phyloP scores from a whole-genome alignment of 768 basidiomycete species.

The Boletus edulis region DNA sequence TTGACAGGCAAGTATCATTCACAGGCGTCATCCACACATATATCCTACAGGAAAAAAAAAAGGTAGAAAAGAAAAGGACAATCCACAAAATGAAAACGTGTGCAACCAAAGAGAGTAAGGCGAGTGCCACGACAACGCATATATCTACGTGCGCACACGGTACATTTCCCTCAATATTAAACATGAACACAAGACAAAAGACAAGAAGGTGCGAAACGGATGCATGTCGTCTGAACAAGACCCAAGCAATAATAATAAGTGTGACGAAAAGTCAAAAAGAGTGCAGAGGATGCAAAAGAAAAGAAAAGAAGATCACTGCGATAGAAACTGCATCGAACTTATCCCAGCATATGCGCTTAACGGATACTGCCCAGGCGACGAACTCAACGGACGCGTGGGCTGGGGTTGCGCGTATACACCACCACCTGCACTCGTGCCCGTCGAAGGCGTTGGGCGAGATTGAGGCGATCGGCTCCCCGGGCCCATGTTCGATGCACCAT shows the following conservation, averaged over 20 bases:
- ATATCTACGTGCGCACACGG: neutral
- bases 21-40: neutral
- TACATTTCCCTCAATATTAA: neutral
- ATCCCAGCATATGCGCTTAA: slow-evolving; percentile 17
- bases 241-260: slow-evolving; percentile 24
- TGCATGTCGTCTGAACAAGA: slow-evolving; percentile 5
- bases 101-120: too few species aligned
- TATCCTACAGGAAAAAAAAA: neutral
- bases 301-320: slow-evolving; percentile 2
- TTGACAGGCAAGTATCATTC: neutral
- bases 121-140: neutral
- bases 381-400: slow-evolving; percentile 17
- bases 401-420: slow-evolving; percentile 25
- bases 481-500: slow-evolving; percentile 7
- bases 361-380: slow-evolving; percentile 15
- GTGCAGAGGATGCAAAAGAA: neutral
- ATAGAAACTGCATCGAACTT: slow-evolving; percentile 24
- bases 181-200: neutral
- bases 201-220: neutral
- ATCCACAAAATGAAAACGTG: too few species aligned
- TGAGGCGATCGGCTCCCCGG: slow-evolving; percentile 20
- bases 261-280: neutral
- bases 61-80: neutral
- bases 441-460: slow-evolving; percentile 12
- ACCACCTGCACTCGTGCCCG: slow-evolving; percentile 1